Percentiles rank a stretch among this genome's conserved stretches.
Conservation (phyloP, 441 rosid genomes). For the Populus hybrid region DNA sequence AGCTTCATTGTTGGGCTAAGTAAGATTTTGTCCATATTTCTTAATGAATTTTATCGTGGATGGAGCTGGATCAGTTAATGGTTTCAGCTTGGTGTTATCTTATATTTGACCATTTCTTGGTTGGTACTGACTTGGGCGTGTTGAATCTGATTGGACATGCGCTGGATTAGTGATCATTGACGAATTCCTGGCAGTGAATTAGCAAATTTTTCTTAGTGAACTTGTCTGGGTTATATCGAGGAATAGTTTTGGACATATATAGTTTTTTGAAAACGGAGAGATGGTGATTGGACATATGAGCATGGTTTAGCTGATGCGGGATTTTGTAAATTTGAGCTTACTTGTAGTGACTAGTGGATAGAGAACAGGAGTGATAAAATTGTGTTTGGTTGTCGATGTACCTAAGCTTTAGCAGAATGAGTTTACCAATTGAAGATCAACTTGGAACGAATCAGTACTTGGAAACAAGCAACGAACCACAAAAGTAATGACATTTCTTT, state of each 20-base stretch:
- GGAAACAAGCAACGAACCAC: constrained; percentile 28
- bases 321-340: not conserved
- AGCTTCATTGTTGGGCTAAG: constrained; percentile 5
- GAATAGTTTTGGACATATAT: not conserved
- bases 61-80: constrained; percentile 34
- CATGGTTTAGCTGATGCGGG: constrained; percentile 13
- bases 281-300: constrained; percentile 3
- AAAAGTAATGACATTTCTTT: constrained; percentile 35
- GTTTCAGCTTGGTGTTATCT: constrained; percentile 23
- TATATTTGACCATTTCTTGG: constrained; percentile 20
- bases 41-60: not conserved
- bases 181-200: constrained; percentile 8
- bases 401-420: constrained; percentile 47
- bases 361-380: not conserved
- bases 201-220: constrained; percentile 5
- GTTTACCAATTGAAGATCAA: constrained; percentile 47
- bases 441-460: constrained; percentile 35
- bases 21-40: constrained; percentile 1
- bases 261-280: not conserved
- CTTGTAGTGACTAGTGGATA: constrained; percentile 10
- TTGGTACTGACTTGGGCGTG: constrained; percentile 5
- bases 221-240: not conserved
- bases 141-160: constrained; percentile 12
- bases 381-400: constrained; percentile 3
- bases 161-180: constrained; percentile 5